phyloP scores from a whole-genome alignment of 2,329 filamentous ascomycete species.

The Arthrobotrys iridis region DNA sequence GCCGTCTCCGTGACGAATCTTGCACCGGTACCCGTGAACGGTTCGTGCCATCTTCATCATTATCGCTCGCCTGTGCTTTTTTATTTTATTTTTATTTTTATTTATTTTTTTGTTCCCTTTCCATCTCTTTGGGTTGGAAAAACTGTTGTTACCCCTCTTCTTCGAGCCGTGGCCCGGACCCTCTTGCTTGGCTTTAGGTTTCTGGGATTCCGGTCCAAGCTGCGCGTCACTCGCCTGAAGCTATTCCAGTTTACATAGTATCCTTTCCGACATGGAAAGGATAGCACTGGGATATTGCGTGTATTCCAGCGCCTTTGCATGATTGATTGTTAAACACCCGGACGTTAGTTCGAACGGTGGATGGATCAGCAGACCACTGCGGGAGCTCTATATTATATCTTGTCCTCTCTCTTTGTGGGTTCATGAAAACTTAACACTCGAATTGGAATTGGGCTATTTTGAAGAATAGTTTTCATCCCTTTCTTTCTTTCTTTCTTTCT shows the following conservation, averaged over 20 bases:
- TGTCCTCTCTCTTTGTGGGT: no score
- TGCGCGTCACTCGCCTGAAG: background rate
- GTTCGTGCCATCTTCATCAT: background rate
- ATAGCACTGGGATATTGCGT: conserved; percentile 14
- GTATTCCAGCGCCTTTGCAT: conserved; percentile 35
- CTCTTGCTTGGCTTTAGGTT: conserved; percentile 25
- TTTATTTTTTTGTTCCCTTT: conserved; percentile 1
- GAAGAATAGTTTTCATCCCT: conserved; percentile 6
- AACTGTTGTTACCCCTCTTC: conserved; percentile 35
- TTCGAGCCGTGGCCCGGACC: conserved; percentile 13
- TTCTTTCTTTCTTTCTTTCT: conserved; percentile 6
- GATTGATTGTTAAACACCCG: conserved; percentile 22
- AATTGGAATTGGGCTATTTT: conserved; percentile 29
- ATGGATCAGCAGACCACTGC: conserved; percentile 52
- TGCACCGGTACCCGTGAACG: background rate
- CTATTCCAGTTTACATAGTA: conserved; percentile 13
- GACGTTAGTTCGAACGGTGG: conserved; percentile 34
- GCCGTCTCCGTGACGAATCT: background rate
- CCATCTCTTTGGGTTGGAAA: background rate
- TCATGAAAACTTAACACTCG: no score
- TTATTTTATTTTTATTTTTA: background rate
- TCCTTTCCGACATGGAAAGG: conserved; percentile 38
- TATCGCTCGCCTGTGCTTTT: background rate
- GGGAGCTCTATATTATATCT: conserved; percentile 43
- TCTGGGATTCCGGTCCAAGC: conserved; percentile 11